Conservation (phyloP, 768 basidiomycete species). For the Pisolithus marmoratus region DNA sequence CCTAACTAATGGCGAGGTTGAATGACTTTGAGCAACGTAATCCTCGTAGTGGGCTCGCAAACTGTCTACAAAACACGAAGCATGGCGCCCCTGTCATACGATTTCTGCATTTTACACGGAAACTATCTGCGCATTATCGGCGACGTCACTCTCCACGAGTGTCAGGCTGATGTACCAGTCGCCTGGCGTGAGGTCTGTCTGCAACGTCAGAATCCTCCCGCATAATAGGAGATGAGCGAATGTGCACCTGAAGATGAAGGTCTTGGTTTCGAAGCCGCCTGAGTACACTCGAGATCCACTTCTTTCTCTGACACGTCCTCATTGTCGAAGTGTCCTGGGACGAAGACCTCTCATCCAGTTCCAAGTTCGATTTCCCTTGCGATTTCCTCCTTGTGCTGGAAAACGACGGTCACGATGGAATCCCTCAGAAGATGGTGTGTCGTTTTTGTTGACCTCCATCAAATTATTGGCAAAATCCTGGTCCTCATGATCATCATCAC, state of each 20-base stretch:
- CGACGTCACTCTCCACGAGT: slow-evolving; percentile 17
- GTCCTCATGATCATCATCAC: slow-evolving; percentile 12
- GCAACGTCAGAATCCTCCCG: neutral
- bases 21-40: slow-evolving; percentile 7
- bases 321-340: slow-evolving; percentile 22
- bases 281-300: slow-evolving; percentile 19
- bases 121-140: slow-evolving; percentile 8
- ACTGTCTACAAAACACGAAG: slow-evolving; percentile 12
- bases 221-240: neutral
- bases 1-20: neutral
- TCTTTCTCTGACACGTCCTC: slow-evolving; percentile 17
- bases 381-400: neutral
- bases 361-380: slow-evolving; percentile 9
- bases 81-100: slow-evolving; percentile 5
- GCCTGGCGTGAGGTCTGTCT: slow-evolving; percentile 9
- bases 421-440: slow-evolving; percentile 4
- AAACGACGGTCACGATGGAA: too few species aligned
- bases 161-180: slow-evolving; percentile 21
- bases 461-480: neutral
- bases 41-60: slow-evolving; percentile 9
- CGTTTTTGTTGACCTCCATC: slow-evolving; percentile 9
- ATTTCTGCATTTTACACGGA: neutral
- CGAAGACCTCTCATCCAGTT: slow-evolving; percentile 5
- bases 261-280: slow-evolving; percentile 1
- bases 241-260: neutral